phyloP scores from a whole-genome alignment of 129 eudicot genomes.

The Helianthus tuberosus region DNA sequence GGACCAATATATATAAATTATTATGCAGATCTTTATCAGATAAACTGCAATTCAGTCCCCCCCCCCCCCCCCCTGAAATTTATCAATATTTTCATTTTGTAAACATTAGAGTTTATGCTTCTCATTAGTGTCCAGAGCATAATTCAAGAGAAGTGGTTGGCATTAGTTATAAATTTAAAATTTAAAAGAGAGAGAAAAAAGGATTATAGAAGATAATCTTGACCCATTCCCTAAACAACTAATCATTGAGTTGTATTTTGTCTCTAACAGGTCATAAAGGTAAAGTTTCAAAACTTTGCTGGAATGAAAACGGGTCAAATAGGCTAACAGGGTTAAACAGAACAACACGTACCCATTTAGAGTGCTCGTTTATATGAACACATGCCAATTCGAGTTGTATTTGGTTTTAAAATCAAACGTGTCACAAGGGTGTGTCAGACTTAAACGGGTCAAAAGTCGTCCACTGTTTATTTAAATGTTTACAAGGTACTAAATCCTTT shows the following conservation, averaged over 20 bases:
- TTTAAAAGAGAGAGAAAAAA: background rate
- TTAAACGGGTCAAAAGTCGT: background rate
- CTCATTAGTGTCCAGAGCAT: conserved; percentile 1
- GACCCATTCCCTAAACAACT: background rate
- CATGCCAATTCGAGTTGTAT: background rate
- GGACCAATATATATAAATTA: background rate
- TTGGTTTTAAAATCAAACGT: background rate
- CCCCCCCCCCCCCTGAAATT: too few species aligned
- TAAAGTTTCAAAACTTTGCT: background rate
- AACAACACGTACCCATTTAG: background rate
- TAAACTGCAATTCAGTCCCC: too few species aligned
- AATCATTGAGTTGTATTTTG: background rate
- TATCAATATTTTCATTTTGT: background rate
- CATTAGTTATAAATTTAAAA: background rate
- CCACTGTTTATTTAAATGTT: background rate
- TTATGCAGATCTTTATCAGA: background rate
- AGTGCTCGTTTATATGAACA: background rate
- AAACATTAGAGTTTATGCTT: background rate
- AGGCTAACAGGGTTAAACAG: background rate
- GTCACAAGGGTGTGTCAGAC: background rate
- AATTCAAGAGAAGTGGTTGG: background rate
- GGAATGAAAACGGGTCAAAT: background rate
- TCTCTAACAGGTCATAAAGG: background rate
- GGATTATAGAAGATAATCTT: background rate
- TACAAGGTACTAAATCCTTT: background rate